Evolutionary conservation across 2,329 filamentous ascomycete genomes (phyloP).

Genomic region (Akanthomyces muscarius): DNA sequence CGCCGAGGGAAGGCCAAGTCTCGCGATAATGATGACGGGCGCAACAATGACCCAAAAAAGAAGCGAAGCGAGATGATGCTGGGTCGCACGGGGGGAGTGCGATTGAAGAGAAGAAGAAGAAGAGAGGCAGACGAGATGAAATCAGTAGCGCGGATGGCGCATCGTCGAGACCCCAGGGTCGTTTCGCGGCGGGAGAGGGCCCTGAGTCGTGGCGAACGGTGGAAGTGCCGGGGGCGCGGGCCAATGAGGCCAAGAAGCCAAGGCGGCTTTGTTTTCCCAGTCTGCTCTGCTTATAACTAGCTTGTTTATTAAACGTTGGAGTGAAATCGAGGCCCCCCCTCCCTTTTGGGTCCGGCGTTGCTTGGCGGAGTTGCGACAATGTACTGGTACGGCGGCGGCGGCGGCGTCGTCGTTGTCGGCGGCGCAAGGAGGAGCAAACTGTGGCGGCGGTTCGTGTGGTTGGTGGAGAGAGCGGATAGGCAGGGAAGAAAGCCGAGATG

Average conservation of each 20-base stretch:
- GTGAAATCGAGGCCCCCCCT: conserved; percentile 4
- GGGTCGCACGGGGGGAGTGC: background rate
- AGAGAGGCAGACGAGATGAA: background rate
- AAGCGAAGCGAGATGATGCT: background rate
- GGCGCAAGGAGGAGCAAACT: background rate
- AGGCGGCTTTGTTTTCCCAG: background rate
- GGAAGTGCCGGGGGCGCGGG: conserved; percentile 4
- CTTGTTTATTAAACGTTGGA: background rate
- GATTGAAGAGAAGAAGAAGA: background rate
- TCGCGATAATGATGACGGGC: background rate
- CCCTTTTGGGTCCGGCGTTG: background rate
- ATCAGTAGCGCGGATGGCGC: conserved; percentile 14
- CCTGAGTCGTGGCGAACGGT: conserved; percentile 13
- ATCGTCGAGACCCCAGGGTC: conserved; percentile 7
- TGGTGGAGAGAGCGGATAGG: background rate
- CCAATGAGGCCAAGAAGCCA: conserved; percentile 14
- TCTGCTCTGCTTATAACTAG: background rate
- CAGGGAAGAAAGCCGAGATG: background rate
- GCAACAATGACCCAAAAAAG: background rate
- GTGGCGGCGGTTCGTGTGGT: background rate
- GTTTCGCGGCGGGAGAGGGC: background rate
- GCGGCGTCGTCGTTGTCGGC: too few species aligned
- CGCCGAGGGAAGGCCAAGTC: conserved; percentile 5
- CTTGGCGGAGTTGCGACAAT: background rate
- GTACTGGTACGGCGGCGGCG: background rate